Percentiles rank a stretch among this genome's conserved stretches.
Evolutionary conservation across 2,329 filamentous ascomycete species (phyloP).

Genomic region (Cercospora beticola): DNA sequence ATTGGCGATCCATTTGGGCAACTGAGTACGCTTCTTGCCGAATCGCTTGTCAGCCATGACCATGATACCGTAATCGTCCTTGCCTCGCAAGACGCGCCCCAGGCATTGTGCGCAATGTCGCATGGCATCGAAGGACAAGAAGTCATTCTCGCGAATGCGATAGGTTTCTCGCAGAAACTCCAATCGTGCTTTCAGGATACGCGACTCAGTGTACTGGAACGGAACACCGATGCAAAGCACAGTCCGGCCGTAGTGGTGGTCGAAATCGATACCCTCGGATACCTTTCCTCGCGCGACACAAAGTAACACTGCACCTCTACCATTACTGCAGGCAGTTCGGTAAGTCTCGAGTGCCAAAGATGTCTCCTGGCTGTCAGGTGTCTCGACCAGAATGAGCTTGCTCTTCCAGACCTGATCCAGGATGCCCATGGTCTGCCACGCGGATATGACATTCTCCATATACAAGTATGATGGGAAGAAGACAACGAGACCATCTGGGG

Average conservation of each 20-base stretch:
- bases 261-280: slow-evolving; percentile 97
- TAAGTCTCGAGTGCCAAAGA: slow-evolving; percentile 94
- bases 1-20: slow-evolving; percentile 96
- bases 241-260: slow-evolving; percentile 95
- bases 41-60: slow-evolving; percentile 92
- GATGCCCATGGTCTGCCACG: slow-evolving; percentile 99
- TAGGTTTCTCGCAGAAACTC: slow-evolving; percentile 98
- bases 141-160: slow-evolving; percentile 94
- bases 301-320: slow-evolving; percentile 85
- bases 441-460: slow-evolving; percentile 98
- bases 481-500: slow-evolving; percentile 95
- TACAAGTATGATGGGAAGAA: slow-evolving; percentile 99
- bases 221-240: slow-evolving; percentile 96
- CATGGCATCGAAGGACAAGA: slow-evolving; percentile 98
- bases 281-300: slow-evolving; percentile 97
- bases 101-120: slow-evolving; percentile 96
- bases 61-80: slow-evolving; percentile 99
- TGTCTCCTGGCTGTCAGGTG: slow-evolving; percentile 94
- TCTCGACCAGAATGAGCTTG: slow-evolving; percentile 96
- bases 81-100: slow-evolving; percentile 88
- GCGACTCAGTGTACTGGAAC: slow-evolving; percentile 97
- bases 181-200: slow-evolving; percentile 90
- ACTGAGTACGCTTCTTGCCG: slow-evolving; percentile 82
- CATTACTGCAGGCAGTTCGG: slow-evolving; percentile 95
- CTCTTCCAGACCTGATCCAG: slow-evolving; percentile 98